Evolutionary conservation across 805 yeast genomes (phyloP).

Genomic region (Kluyveromyces aestuarii): DNA sequence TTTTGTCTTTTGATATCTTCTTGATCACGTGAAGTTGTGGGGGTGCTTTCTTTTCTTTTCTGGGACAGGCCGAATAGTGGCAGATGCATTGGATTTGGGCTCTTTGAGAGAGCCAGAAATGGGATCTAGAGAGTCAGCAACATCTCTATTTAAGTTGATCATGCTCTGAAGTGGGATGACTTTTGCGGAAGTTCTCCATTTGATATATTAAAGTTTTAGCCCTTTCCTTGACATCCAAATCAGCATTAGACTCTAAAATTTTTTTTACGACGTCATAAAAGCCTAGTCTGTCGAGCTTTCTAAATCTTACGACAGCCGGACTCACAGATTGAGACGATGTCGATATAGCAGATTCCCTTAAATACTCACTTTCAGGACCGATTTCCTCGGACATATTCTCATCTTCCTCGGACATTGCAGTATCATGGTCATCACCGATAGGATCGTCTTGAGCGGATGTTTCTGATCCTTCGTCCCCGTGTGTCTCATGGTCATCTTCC

Average conservation of each 20-base stretch:
- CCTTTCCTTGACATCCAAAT: constrained; percentile 13
- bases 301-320: constrained; percentile 21
- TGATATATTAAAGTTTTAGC: constrained; percentile 24
- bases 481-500: not conserved
- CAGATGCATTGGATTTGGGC: not conserved
- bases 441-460: not conserved
- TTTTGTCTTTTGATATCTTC: not conserved
- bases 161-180: not conserved
- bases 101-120: not conserved
- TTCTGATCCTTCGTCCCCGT: not conserved
- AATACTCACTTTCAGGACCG: not conserved
- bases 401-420: constrained; percentile 2
- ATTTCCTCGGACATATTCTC: not conserved
- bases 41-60: too few species aligned
- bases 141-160: not conserved
- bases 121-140: not conserved
- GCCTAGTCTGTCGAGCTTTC: constrained; percentile 21
- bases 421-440: not conserved
- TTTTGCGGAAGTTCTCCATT: constrained; percentile 23
- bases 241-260: constrained; percentile 5
- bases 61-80: too few species aligned
- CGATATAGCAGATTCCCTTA: not conserved
- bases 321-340: constrained; percentile 9
- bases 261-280: constrained; percentile 21
- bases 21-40: not conserved